Evolutionary conservation across 2,329 filamentous ascomycete genomes (phyloP).

Genomic region (Aureobasidium sp.): DNA sequence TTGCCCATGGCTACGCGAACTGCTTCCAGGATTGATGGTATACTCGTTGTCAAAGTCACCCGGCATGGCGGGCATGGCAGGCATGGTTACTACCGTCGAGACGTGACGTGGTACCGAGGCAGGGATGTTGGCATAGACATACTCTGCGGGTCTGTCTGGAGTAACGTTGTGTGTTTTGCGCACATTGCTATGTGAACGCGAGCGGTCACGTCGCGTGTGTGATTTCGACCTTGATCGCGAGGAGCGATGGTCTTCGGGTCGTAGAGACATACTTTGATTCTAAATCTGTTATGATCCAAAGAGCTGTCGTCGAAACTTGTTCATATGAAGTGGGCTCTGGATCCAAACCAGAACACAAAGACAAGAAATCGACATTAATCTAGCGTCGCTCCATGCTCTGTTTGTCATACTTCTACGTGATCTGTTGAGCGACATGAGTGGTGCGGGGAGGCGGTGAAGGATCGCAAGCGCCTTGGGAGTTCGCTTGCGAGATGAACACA

Average conservation of each 20-base stretch:
- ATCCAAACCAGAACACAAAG: background rate
- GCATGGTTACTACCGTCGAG: conserved; percentile 12
- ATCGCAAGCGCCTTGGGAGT: conserved; percentile 9
- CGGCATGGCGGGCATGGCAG: conserved; percentile 11
- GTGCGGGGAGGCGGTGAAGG: conserved; percentile 8
- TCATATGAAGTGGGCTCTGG: background rate
- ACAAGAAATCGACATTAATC: background rate
- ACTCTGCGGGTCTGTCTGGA: background rate
- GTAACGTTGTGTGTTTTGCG: conserved; percentile 14
- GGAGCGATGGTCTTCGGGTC: conserved; percentile 30
- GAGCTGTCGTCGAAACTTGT: background rate
- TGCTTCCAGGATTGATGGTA: background rate
- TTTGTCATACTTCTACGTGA: background rate
- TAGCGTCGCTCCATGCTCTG: background rate
- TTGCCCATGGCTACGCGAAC: background rate
- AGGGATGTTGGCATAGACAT: conserved; percentile 18
- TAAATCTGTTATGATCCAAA: background rate
- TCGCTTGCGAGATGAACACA: conserved; percentile 4
- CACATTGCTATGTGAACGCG: conserved; percentile 31
- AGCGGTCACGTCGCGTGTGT: conserved; percentile 25
- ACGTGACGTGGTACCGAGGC: conserved; percentile 15
- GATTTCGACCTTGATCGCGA: conserved; percentile 36
- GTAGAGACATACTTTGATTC: conserved; percentile 29
- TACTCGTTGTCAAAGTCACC: conserved; percentile 28
- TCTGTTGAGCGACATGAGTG: background rate